These are phyloP conservation scores for Penicillium paradoxum DNA, from an alignment of 495 filamentous ascomycete genomes.

Conservation along the genomic window DNA sequence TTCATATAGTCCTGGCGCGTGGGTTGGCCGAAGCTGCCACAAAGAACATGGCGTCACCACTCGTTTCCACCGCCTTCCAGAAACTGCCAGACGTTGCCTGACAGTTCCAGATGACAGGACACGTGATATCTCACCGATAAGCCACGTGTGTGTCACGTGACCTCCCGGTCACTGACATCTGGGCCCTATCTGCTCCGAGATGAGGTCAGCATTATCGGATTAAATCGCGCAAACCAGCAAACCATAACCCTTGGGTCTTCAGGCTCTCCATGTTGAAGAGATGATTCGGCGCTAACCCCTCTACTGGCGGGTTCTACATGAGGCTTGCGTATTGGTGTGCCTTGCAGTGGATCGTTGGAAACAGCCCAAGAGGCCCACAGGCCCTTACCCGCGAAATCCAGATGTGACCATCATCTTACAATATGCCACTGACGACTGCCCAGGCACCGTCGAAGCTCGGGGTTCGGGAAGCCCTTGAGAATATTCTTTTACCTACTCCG, in stretches of 20 bases:
- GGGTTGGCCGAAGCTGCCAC: constrained; percentile 20
- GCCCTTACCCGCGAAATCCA: not conserved
- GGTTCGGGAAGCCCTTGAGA: not conserved
- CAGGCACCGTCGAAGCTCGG: not conserved
- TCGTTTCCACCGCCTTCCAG: constrained; percentile 42
- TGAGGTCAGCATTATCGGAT: not conserved
- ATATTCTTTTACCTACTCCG: not conserved
- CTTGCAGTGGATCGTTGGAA: constrained; percentile 12
- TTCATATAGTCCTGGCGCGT: constrained; percentile 23
- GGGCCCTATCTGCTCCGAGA: not conserved
- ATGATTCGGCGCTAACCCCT: not conserved
- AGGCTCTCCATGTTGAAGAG: not conserved
- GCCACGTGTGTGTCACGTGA: not conserved
- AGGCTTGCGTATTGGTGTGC: constrained; percentile 4
- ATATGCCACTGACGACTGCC: constrained; percentile 15
- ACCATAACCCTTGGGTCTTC: not conserved
- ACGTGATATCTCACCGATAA: not conserved
- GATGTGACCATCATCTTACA: not conserved
- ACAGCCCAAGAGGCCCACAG: not conserved
- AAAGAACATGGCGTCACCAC: constrained; percentile 31
- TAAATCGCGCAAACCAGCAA: constrained; percentile 9
- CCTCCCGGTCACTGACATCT: not conserved
- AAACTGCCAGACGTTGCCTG: constrained; percentile 20
- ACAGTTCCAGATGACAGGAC: not conserved
- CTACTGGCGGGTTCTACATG: not conserved